Base-by-base conservation (phyloP, 352 stramenopile species). In the Phytophthora parvispora region DNA sequence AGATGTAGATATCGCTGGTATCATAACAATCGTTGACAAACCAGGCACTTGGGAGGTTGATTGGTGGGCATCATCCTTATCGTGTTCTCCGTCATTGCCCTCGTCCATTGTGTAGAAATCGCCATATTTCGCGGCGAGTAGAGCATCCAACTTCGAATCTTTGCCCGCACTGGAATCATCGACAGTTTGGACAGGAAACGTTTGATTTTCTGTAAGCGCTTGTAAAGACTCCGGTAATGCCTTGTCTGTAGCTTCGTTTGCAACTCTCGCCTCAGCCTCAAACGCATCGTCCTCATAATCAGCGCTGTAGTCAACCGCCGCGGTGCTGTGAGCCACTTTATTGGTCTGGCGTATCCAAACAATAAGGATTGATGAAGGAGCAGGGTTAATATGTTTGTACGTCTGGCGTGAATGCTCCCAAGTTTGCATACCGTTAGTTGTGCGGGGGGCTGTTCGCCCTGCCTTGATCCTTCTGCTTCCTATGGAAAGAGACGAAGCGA, bases 281-380 rank as follows among this genome's bases (percentile, higher is more conserved):
- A 91, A 86, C 1, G 38, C 69, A 42, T 88, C 75, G 24, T 89
- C 72, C 31, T 75, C 72, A 49, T 90, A 86, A 7, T 78, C 54
- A 13, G 49, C 55, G 20, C 55, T 74, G n/a, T 22, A 55, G 56
- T 75, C 67, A 25, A 43, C 47, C 9, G 32, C 50, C 22, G 18
- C 5, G 20, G 38, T 20, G 24, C 31, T 27, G 40, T 57, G 58
- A 48, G 12, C 25, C 32, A 31, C 22, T 27, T 10, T 43, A 45
- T 16, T 4, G 42, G n/a, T 36, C 60, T 74, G 22, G n/a, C 8
- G 12, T 18, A 42, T 15, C 25, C 13, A 60, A 8, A 49, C 27
- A 32, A 29, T 60, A 42, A 4, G 18, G 9, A 43, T 31, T 22
- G 12, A 52, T 56, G n/a, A 43, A 18, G 40, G 12, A 55, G 18